Base-by-base conservation (phyloP, 2,329 filamentous ascomycete species). In the Teratosphaeria viscida region DNA sequence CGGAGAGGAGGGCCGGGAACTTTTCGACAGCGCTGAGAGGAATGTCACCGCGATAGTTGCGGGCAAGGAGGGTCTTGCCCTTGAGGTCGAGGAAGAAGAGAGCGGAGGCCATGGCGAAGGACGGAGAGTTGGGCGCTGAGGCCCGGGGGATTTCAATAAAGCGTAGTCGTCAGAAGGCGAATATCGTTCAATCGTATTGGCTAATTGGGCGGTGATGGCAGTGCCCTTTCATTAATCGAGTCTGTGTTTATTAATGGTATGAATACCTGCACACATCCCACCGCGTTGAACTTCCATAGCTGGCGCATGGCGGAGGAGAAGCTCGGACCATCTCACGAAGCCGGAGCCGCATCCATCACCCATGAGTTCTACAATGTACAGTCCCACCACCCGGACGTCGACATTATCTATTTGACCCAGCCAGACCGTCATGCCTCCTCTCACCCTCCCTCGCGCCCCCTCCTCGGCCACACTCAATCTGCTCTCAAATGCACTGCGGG, bases 51-150 rank as follows among this genome's bases (percentile, higher is more conserved):
- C 94, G 85, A 77, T 99, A 99, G 80, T 99, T 99, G 72, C 94
- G 90, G 76, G 94, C 94, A 72, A 99, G 83, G 69, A 99, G 92
- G 80, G 94, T 97, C 92, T 99, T 99, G 89, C 94, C 94, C 90
- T 99, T 99, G 68, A 99, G 83, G 77, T 99, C 94, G 71, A 99
- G 87, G 76, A 99, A 99, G 84, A 99, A 99, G 71, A 99, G 75
- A 65, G 94, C 94, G 62, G 94, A 99, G 68, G 94, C 94, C 94
- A 99, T 99, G 73, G 69, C 81, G 59, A 58, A 29, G 54, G 55
- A 26, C 29, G 57, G 37, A 54, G 47, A 56, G 54, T 23, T 63
- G 66, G 67, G 62, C 67, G 43, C 54, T 63, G 47, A 67, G 64
- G 67, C 64, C 65, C 67, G 61, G 59, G 5, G 29, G 29, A 2